phyloP scores from a whole-genome alignment of 345 rosid species.

The Passiflora organensis region DNA sequence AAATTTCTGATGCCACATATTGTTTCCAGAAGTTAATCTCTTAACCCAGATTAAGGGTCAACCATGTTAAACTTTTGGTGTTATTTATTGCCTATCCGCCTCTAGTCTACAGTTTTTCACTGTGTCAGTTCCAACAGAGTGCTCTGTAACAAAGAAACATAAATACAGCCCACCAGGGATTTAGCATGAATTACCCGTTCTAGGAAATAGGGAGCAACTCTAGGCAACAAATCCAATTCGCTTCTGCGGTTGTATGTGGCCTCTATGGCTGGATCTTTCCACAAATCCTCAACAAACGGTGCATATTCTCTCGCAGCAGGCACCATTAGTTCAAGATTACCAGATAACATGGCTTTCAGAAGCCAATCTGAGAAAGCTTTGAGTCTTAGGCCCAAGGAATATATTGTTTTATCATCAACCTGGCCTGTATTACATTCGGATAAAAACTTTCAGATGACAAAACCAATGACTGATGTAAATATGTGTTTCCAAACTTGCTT shows the following conservation, averaged over 20 bases:
- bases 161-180: conserved; percentile 1
- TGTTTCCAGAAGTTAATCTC: no score
- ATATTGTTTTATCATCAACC: conserved; percentile 29
- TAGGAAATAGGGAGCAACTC: conserved; percentile 70
- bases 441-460: conserved; percentile 13
- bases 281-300: conserved; percentile 56
- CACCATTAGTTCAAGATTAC: conserved; percentile 62
- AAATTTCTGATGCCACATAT: no score
- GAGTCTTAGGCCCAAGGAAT: conserved; percentile 46
- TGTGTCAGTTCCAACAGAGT: no score
- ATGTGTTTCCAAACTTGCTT: not conserved
- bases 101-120: no score
- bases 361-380: conserved; percentile 75
- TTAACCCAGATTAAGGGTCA: no score
- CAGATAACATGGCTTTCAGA: conserved; percentile 53
- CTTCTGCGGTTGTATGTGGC: conserved; percentile 70
- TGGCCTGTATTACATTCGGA: conserved; percentile 28
- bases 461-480: not conserved
- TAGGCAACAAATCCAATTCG: conserved; percentile 62
- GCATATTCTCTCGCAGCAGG: conserved; percentile 65
- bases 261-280: conserved; percentile 72
- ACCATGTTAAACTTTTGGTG: no score
- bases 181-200: conserved; percentile 47
- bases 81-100: no score
- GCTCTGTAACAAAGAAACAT: no score